Percentiles rank a stretch among this genome's conserved stretches.
Evolutionary conservation across 306 rosid genomes (phyloP).

Genomic region (Canavalia gladiata): DNA sequence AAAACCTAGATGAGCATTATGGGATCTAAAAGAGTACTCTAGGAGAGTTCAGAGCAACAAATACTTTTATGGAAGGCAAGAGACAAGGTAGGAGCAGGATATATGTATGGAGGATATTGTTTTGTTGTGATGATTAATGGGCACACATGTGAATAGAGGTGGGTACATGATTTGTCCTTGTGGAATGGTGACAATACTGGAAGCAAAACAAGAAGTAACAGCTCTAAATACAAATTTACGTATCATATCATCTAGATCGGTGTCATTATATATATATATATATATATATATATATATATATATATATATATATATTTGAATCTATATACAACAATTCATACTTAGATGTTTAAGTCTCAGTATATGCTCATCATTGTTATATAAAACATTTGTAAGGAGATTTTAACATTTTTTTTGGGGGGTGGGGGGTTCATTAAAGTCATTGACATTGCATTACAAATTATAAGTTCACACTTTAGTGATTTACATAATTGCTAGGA

Average conservation of each 20-base stretch:
- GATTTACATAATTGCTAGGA: too few relatives aligned
- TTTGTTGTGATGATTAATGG: constrained; percentile 88
- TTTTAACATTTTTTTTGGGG: too few relatives aligned
- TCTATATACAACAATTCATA: too few relatives aligned
- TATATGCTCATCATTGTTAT: too few relatives aligned
- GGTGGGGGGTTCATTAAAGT: too few relatives aligned
- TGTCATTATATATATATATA: background rate
- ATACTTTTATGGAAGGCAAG: constrained; percentile 60
- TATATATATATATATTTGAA: background rate
- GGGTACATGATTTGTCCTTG: constrained; percentile 80
- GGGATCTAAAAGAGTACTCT: constrained; percentile 43
- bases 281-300: background rate
- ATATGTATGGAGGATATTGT: constrained; percentile 78
- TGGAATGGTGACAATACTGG: constrained; percentile 73
- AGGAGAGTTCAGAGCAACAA: constrained; percentile 50
- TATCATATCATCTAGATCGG: constrained; percentile 21
- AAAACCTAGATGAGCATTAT: constrained; percentile 34
- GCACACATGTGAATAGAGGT: constrained; percentile 90
- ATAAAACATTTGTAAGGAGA: too few relatives aligned
- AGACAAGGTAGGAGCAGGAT: constrained; percentile 76
- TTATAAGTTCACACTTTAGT: too few relatives aligned
- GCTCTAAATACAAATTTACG: constrained; percentile 39
- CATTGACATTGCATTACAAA: too few relatives aligned
- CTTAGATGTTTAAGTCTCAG: too few relatives aligned
- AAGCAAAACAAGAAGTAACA: constrained; percentile 52